Evolutionary conservation across 345 rosid species (phyloP), one percentile per base, ranked within the genome.

Genomic region (Gossypium arboreum): DNA sequence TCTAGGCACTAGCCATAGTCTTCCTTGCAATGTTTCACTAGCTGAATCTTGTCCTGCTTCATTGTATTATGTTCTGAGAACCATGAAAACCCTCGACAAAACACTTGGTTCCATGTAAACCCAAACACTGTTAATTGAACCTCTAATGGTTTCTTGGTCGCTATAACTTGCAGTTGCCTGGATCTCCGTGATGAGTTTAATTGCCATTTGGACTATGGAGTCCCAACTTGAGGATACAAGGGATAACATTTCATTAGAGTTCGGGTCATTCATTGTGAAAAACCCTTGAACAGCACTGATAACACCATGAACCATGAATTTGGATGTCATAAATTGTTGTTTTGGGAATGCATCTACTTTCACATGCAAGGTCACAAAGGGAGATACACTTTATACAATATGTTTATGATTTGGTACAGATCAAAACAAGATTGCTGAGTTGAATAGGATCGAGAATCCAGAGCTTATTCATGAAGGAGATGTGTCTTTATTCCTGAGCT

Each of bases 271-370:
- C 60, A 65, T 78, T 27, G 65, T 57, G 43, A 78, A 50, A 57
- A 72, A 66, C 9, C 73, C 41, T 5, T 59, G 22, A 9, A 69
- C 34, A 52, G 44, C 59, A 9, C 20, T 78, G 62, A 20, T 73
- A 62, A 59, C 79, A 44, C 65, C 65, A 10, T 63, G 24, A 22
- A 71, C 18, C 55, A 78, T 70, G 15, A 64, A 77, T 51, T 75
- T 78, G 8, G 82, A 83, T 39, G 41, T 81, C 65, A 24, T 76
- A 10, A 78, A 84, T 65, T 73, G 79, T 56, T 83, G 82, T 76
- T 80, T 77, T 54, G 22, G 60, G 58, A 69, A 62, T 52, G 39
- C 34, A 45, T 17, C 39, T 27, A 10, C 77, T 44, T 51, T 75
- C 41, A 80, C 74, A 1, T 78, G 75, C 75, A 55, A 25, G 76